phyloP scores from a whole-genome alignment of 2,329 filamentous ascomycete species.

The Lachnellula cervina region DNA sequence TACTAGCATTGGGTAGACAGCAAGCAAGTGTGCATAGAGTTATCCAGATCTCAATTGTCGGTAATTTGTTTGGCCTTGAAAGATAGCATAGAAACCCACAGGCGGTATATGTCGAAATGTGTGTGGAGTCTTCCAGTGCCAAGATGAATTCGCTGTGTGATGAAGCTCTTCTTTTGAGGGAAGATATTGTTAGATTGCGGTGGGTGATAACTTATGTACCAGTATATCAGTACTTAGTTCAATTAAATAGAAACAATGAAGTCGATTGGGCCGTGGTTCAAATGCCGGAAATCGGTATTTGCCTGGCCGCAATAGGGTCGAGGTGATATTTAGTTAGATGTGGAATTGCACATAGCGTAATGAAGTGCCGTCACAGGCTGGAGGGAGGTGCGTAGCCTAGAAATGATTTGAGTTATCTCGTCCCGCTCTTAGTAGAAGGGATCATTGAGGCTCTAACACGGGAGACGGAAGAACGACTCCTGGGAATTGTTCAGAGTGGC shows the following conservation, averaged over 20 bases:
- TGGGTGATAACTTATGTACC: conserved; percentile 15
- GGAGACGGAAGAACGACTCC: neutral
- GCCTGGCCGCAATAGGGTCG: neutral
- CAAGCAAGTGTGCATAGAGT: conserved; percentile 6
- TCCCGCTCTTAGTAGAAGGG: neutral
- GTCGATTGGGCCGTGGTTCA: conserved; percentile 21
- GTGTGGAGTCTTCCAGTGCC: neutral
- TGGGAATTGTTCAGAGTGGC: neutral
- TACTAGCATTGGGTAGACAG: neutral
- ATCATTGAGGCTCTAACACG: neutral
- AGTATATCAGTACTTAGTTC: conserved; percentile 6
- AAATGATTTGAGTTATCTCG: neutral
- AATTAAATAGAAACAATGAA: conserved; percentile 8
- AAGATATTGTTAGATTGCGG: neutral
- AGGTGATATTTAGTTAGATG: neutral
- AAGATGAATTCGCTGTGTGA: neutral
- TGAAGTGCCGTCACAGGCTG: neutral
- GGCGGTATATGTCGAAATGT: neutral
- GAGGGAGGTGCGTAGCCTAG: neutral
- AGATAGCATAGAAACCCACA: neutral
- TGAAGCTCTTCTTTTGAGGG: neutral
- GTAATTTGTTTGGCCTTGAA: conserved; percentile 4
- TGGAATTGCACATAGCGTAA: neutral
- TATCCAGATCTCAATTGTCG: conserved; percentile 7
- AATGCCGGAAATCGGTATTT: conserved; percentile 13